These are phyloP conservation scores for Trichophyton schoenleinii DNA, from an alignment of 2,329 filamentous ascomycete species.

Conservation along the genomic window DNA sequence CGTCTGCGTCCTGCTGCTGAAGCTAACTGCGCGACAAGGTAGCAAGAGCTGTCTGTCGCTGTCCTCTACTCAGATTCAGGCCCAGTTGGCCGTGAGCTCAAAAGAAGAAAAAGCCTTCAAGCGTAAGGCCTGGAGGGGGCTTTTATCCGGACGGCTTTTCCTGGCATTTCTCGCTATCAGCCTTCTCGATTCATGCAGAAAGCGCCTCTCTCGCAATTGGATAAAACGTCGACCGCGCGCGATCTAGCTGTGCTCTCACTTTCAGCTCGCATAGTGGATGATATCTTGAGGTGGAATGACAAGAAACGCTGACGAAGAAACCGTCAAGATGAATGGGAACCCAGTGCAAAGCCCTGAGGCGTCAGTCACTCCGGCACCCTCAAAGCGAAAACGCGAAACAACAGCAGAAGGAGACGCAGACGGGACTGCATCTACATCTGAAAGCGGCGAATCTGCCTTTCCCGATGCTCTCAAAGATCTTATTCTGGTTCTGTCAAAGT, in stretches of 20 bases:
- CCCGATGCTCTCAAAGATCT: slow-evolving; percentile 27
- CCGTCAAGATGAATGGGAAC: slow-evolving; percentile 25
- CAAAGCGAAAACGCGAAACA: slow-evolving; percentile 32
- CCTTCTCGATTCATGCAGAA: not conserved
- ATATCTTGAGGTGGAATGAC: slow-evolving; percentile 13
- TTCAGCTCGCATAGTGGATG: not conserved
- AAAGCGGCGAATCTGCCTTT: slow-evolving; percentile 20
- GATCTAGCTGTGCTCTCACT: not conserved
- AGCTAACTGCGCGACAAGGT: not conserved
- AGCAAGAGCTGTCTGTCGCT: not conserved
- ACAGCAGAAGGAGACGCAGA: slow-evolving; percentile 6
- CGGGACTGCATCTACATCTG: slow-evolving; percentile 14
- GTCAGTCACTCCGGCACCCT: slow-evolving; percentile 23
- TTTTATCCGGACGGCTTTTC: no score
- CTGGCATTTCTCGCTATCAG: not conserved
- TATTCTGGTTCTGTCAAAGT: slow-evolving; percentile 24
- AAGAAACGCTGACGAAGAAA: slow-evolving; percentile 20
- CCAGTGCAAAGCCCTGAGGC: slow-evolving; percentile 16
- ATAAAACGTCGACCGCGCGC: not conserved
- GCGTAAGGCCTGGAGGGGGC: not conserved
- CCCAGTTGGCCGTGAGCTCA: not conserved
- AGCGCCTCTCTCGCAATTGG: not conserved
- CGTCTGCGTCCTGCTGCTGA: not conserved
- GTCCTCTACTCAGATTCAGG: not conserved
- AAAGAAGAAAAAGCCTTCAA: not conserved